Conservation (phyloP, 2,329 filamentous ascomycete genomes). For the Juglanconis oblonga region DNA sequence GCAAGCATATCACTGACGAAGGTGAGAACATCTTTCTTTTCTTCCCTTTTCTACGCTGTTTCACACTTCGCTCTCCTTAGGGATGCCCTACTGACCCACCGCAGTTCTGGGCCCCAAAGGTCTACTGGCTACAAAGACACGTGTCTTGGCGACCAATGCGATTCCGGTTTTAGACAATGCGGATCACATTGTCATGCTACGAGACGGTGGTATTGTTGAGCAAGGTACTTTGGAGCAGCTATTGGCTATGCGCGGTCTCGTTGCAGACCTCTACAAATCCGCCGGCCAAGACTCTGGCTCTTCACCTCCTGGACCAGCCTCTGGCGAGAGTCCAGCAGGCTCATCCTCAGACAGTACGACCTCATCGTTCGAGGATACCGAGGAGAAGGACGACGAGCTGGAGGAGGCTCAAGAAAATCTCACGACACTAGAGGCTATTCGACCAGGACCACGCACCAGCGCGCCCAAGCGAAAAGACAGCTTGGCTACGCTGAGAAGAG, state of each 20-base stretch:
- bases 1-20: conserved; percentile 89
- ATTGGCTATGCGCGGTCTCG: conserved; percentile 89
- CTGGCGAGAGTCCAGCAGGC: conserved; percentile 39
- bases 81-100: too few species aligned
- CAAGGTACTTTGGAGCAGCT: conserved; percentile 88
- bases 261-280: conserved; percentile 79
- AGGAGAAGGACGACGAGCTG: conserved; percentile 63
- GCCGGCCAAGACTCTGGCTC: conserved; percentile 55
- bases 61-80: too few species aligned
- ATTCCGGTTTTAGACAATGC: conserved; percentile 88
- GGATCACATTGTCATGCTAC: conserved; percentile 81
- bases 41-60: too few species aligned
- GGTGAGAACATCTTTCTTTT: too few species aligned
- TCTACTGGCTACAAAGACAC: conserved; percentile 79
- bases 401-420: conserved; percentile 77
- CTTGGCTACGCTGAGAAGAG: conserved; percentile 77
- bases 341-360: conserved; percentile 47
- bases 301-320: conserved; percentile 5
- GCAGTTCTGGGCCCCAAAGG: conserved; percentile 78
- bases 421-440: conserved; percentile 52
- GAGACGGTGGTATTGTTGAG: conserved; percentile 80
- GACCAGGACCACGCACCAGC: conserved; percentile 13
- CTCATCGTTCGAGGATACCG: conserved; percentile 54
- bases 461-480: conserved; percentile 64
- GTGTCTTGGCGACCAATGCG: conserved; percentile 91